Conservation (phyloP, 2,329 filamentous ascomycete species). For the Penicillium hordei region DNA sequence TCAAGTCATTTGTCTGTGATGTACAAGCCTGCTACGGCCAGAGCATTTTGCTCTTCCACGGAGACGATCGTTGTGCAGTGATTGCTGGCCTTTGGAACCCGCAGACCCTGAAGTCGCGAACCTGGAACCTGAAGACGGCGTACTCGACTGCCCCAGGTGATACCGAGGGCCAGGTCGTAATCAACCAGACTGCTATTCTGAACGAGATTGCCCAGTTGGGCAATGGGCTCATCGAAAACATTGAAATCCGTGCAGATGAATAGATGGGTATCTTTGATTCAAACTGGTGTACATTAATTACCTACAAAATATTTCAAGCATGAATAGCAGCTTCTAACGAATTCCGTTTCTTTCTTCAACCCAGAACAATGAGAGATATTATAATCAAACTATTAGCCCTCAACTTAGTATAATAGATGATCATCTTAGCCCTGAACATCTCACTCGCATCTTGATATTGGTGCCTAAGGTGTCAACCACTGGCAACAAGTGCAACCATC, state of each 20-base stretch:
- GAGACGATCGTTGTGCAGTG: slow-evolving; percentile 56
- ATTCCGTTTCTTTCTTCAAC: not conserved
- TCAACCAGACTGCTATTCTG: slow-evolving; percentile 44
- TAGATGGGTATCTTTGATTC: slow-evolving; percentile 13
- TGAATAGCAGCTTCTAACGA: not conserved
- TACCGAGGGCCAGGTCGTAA: slow-evolving; percentile 26
- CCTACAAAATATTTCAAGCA: not conserved
- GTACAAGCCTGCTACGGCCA: slow-evolving; percentile 66
- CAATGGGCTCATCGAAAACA: slow-evolving; percentile 63
- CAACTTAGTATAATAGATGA: not conserved
- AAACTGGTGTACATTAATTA: slow-evolving; percentile 23
- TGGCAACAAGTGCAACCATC: not conserved
- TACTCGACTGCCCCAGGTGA: slow-evolving; percentile 38
- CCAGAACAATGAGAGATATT: not conserved
- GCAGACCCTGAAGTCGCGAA: slow-evolving; percentile 30
- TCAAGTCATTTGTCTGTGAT: slow-evolving; percentile 64
- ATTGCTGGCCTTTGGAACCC: slow-evolving; percentile 69
- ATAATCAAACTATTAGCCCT: not conserved
- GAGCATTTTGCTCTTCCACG: slow-evolving; percentile 76
- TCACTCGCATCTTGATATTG: not conserved
- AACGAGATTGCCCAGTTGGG: slow-evolving; percentile 53
- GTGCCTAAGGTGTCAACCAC: slow-evolving; percentile 9
- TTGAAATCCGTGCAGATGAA: slow-evolving; percentile 53
- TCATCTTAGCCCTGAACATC: not conserved
- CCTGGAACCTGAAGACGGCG: slow-evolving; percentile 39